Conservation (phyloP, 495 filamentous ascomycete genomes). For the Evernia prunastri region DNA sequence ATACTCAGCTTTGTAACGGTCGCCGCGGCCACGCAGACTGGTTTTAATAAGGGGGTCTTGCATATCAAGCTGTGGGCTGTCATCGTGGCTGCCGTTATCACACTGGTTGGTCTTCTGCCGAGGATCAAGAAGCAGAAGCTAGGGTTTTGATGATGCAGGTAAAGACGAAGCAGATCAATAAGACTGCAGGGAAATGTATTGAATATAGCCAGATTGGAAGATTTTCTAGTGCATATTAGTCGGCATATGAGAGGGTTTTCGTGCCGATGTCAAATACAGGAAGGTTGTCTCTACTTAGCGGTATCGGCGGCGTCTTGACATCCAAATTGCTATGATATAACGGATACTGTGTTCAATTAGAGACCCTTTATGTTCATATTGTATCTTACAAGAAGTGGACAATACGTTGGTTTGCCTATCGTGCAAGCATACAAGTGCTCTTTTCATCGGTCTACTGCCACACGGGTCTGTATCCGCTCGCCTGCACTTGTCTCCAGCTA, state of each 20-base stretch:
- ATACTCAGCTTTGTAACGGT: slow-evolving; percentile 66
- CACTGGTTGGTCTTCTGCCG: slow-evolving; percentile 63
- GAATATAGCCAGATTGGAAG: neutral
- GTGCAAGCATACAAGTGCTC: neutral
- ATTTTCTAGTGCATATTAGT: neutral
- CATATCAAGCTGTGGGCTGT: slow-evolving; percentile 69
- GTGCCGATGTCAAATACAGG: neutral
- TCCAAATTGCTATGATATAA: neutral
- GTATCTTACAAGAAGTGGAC: neutral
- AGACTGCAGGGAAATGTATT: neutral
- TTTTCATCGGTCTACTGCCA: neutral
- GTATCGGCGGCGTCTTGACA: neutral
- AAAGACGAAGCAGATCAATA: neutral
- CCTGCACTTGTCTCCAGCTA: neutral
- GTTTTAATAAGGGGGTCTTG: slow-evolving; percentile 54
- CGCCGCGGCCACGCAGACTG: slow-evolving; percentile 66
- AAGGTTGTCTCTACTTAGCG: neutral
- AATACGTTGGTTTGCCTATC: neutral
- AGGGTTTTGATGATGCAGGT: slow-evolving; percentile 41
- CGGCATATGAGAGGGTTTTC: neutral
- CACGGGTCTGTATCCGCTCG: neutral
- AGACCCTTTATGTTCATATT: neutral
- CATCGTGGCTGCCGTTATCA: slow-evolving; percentile 51
- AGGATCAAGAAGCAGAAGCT: slow-evolving; percentile 81
- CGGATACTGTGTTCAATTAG: neutral